phyloP scores from a whole-genome alignment of 208 protist species.

The Crithidia bombi region DNA sequence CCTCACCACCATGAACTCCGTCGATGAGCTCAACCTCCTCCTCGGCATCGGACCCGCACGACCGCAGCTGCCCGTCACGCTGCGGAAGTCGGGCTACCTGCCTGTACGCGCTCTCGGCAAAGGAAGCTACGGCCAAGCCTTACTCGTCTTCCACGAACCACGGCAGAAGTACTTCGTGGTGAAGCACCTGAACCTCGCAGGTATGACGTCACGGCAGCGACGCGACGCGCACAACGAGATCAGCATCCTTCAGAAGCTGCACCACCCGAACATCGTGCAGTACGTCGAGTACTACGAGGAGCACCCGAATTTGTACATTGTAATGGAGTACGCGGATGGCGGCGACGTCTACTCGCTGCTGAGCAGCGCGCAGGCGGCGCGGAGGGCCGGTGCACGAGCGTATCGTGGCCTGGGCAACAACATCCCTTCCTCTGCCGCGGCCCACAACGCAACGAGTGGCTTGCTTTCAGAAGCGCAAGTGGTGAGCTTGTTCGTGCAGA shows the following conservation, averaged over 20 bases:
- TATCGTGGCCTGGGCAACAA: not conserved
- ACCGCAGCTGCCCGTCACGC: constrained; percentile 72
- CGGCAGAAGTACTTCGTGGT: constrained; percentile 72
- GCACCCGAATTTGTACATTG: constrained; percentile 84
- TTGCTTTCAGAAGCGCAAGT: constrained; percentile 73
- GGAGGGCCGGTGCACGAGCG: constrained; percentile 11
- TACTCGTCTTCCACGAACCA: constrained; percentile 75
- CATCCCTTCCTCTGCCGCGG: not conserved
- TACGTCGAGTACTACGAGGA: constrained; percentile 89
- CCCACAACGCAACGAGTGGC: not conserved
- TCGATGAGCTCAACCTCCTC: constrained; percentile 88
- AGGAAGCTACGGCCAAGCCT: constrained; percentile 84
- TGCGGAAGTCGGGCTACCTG: constrained; percentile 70
- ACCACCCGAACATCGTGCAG: constrained; percentile 89
- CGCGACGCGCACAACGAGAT: constrained; percentile 88
- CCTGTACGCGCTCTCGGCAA: constrained; percentile 82
- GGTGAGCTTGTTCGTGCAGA: constrained; percentile 85
- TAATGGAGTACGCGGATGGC: constrained; percentile 92
- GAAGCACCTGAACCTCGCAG: constrained; percentile 85
- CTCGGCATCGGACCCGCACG: constrained; percentile 82
- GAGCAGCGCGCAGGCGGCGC: constrained; percentile 26
- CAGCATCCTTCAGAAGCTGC: constrained; percentile 75
- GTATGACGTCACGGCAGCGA: constrained; percentile 72
- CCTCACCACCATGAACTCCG: constrained; percentile 64
- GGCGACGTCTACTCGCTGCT: constrained; percentile 84